Percentiles rank a stretch among this genome's conserved stretches.
Evolutionary conservation across 306 rosid species (phyloP).

Genomic region (Quercus gilva): DNA sequence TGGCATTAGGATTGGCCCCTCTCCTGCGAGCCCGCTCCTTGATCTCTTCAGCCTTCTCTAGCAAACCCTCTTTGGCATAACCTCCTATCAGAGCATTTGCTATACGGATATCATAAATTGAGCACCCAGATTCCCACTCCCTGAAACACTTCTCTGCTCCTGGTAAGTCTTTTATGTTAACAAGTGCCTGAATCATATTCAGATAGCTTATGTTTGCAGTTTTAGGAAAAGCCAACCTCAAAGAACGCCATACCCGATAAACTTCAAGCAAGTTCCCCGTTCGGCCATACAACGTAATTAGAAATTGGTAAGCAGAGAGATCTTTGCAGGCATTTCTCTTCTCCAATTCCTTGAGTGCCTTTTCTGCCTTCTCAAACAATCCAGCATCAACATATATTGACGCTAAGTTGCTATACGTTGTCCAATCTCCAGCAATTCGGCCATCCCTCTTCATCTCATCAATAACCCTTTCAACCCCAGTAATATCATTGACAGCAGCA

Average conservation of each 20-base stretch:
- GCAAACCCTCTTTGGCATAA: slow-evolving; percentile 53
- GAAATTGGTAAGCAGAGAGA: slow-evolving; percentile 73
- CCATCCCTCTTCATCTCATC: slow-evolving; percentile 92
- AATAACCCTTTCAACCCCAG: slow-evolving; percentile 78
- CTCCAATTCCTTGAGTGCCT: slow-evolving; percentile 81
- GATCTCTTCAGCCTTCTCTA: slow-evolving; percentile 71
- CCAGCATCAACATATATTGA: slow-evolving; percentile 72
- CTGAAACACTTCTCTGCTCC: slow-evolving; percentile 88
- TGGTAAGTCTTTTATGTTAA: slow-evolving; percentile 74
- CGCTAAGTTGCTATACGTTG: slow-evolving; percentile 84
- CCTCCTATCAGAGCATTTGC: slow-evolving; percentile 70
- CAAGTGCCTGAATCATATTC: slow-evolving; percentile 73
- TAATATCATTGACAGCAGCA: slow-evolving; percentile 71
- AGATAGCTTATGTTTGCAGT: slow-evolving; percentile 85
- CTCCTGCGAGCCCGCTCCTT: slow-evolving; percentile 59
- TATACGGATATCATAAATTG: slow-evolving; percentile 74
- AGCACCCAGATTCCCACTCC: slow-evolving; percentile 66
- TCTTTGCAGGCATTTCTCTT: slow-evolving; percentile 57
- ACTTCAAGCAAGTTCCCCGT: slow-evolving; percentile 64
- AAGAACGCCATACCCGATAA: slow-evolving; percentile 86
- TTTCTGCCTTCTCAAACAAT: slow-evolving; percentile 66
- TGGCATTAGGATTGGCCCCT: slow-evolving; percentile 77
- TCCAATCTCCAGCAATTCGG: slow-evolving; percentile 74
- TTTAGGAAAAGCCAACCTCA: slow-evolving; percentile 76
- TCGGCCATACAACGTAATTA: slow-evolving; percentile 74